Evolutionary conservation across 257 asterid genomes (phyloP), one percentile per base, ranked within the genome.

Genomic region (Rhazya stricta): DNA sequence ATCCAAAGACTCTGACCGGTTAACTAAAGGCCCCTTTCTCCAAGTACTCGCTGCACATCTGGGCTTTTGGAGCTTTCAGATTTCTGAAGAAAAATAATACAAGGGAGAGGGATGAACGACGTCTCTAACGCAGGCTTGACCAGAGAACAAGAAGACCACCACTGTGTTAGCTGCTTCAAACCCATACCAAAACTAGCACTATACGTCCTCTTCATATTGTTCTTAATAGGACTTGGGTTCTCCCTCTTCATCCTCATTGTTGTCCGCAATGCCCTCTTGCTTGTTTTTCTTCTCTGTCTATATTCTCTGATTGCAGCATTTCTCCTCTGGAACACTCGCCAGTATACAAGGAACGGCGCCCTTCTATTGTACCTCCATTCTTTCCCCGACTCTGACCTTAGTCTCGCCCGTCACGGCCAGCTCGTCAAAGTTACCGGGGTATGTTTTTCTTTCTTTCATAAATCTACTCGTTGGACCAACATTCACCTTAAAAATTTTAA

Each of bases 371-470:
- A 83, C 73, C 79, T 83, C 23, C 83, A 36, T 42, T 81, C 81
- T 53, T 69, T 81, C 32, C 86, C 87, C 13, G 86, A 83, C 56
- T 77, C 86, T 61, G 83, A 85, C 61, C 84, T 85, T 79, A 60
- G 60, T 58, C 53, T 53, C 23, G 84, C 84, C 12, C 10, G 53
- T 30, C 87, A 83, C 56, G 87, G 86, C 74, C 87, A 81, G 71
- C 87, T 83, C 53, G 79, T 85, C 73, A 85, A 83, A 73, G 60
- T 85, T 75, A 83, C 84, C 34, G 89, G 87, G 87, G 89, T 85
- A 76, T 74, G 69, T 25, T 4, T 12, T 19, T 16, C 23, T 10
- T 68, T 36, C 11, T 36, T 43, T 51, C 16, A 51, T 39, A 39
- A 39, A 39, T 39, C 43, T 4, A 39, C 7, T 39, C 7, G 4